Base-by-base conservation (phyloP, 768 basidiomycete species). In the Lentinula aciculospora region DNA sequence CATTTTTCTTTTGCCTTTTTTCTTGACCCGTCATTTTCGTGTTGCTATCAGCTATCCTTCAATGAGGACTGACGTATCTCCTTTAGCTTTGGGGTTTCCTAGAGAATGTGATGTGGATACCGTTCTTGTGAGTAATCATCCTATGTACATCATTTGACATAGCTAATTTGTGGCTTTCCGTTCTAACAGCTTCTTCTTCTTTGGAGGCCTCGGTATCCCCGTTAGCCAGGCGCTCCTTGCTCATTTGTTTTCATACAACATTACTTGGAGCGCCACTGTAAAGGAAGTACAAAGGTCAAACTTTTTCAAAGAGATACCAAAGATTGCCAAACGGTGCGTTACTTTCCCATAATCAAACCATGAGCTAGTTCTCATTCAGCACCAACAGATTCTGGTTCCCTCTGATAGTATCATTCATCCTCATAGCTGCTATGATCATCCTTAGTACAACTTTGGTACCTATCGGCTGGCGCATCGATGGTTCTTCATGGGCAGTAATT, bases 281-380 rank as follows among this genome's bases (percentile, higher is more conserved):
- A 94, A 95, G 72, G 90, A 92, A 65, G 89, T 94, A 21, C 81
- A 92, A 68, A 79, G 84, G 29, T 89, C 88, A 2, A 94, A 94
- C 68, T 94, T 95, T 74, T 93, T 92, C 78, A 85, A 88, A 65
- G 93, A 95, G 70, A 85, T 94, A 27, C 93, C 93, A 0, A 85
- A 86, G 63, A 92, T 95, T 66, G 73, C 83, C 23, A 84, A 81
- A 65, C 78, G 91, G 67, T 90, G 79, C 68, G 82, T 77, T 61
- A 74, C 53, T 73, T 72, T 15, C 68, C 72, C 53, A 45, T 71
- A 10, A 42, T 75, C 40, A 73, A 72, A 50, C 66, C 73, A 28
- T 66, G 17, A 61, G 65, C 17, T 49, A 60, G 72, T 61, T 42
- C 37, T 54, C n/a, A 54, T 70, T 69, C 3, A 23, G 17, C 2